Percentiles rank a stretch among this genome's conserved stretches.
Conservation (phyloP, 1,284 basidiomycete genomes). For the Austroboletus novae-zelandiae region DNA sequence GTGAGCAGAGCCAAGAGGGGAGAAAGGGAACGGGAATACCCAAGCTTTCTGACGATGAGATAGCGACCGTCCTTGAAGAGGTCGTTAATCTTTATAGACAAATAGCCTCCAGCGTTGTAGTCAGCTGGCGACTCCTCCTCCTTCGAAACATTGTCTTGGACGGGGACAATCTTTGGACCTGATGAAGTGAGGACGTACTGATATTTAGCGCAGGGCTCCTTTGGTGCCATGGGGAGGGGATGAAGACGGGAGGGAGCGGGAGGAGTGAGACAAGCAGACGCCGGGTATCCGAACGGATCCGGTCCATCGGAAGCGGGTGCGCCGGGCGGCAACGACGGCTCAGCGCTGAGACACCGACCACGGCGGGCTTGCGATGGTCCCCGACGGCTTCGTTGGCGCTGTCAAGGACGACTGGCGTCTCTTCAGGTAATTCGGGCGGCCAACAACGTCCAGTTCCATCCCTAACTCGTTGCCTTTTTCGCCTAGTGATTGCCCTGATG, state of each 20-base stretch:
- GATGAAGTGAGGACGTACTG: slow-evolving; percentile 68
- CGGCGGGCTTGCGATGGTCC: not conserved
- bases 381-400: slow-evolving; percentile 48
- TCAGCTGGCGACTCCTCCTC: slow-evolving; percentile 79
- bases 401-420: slow-evolving; percentile 85
- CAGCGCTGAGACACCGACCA: not conserved
- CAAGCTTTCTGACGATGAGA: slow-evolving; percentile 79
- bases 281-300: slow-evolving; percentile 17
- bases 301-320: slow-evolving; percentile 12
- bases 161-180: slow-evolving; percentile 68
- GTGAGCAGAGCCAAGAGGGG: slow-evolving; percentile 20
- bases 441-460: too few species aligned
- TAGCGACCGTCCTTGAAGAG: slow-evolving; percentile 81
- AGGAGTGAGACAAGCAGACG: not conserved
- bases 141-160: slow-evolving; percentile 60
- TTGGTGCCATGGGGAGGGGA: slow-evolving; percentile 54
- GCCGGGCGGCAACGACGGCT: not conserved
- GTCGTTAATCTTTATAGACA: slow-evolving; percentile 74
- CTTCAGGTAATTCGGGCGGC: slow-evolving; percentile 51
- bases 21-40: slow-evolving; percentile 42
- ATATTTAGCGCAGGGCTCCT: slow-evolving; percentile 65
- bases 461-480: slow-evolving; percentile 3
- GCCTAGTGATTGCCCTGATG: slow-evolving; percentile 59
- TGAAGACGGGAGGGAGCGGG: slow-evolving; percentile 14
- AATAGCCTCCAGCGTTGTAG: slow-evolving; percentile 80